phyloP scores from a whole-genome alignment of 2,329 filamentous ascomycete species.

The Colletotrichum siamense region DNA sequence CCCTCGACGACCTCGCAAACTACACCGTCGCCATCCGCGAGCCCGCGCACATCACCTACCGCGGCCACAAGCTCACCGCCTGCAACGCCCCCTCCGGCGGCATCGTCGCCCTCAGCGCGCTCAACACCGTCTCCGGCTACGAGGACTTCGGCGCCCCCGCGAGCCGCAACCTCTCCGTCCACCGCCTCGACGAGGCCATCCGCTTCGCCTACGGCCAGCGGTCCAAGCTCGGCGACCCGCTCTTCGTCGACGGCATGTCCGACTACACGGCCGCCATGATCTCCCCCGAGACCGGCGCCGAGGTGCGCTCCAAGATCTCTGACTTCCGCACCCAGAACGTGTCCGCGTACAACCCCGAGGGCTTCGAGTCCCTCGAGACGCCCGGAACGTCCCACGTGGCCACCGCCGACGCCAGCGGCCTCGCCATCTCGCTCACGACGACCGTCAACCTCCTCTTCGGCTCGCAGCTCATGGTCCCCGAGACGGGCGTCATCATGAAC shows the following conservation, averaged over 20 bases:
- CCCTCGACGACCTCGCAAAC: slow-evolving; percentile 71
- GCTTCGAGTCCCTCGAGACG: slow-evolving; percentile 59
- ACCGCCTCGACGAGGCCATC: slow-evolving; percentile 84
- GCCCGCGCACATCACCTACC: slow-evolving; percentile 66
- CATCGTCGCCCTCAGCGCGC: slow-evolving; percentile 70
- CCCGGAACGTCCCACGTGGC: slow-evolving; percentile 74
- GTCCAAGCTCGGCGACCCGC: slow-evolving; percentile 76
- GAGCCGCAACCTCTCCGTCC: slow-evolving; percentile 67
- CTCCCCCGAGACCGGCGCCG: slow-evolving; percentile 63
- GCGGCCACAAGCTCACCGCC: slow-evolving; percentile 72
- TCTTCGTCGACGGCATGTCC: slow-evolving; percentile 67
- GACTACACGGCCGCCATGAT: slow-evolving; percentile 69
- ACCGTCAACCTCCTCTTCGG: slow-evolving; percentile 86
- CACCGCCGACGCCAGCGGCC: slow-evolving; percentile 69
- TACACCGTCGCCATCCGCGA: slow-evolving; percentile 72
- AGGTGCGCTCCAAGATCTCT: slow-evolving; percentile 52
- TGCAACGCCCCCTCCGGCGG: slow-evolving; percentile 77
- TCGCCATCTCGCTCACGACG: slow-evolving; percentile 79
- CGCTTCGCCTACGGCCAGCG: slow-evolving; percentile 82
- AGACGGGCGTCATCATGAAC: slow-evolving; percentile 80
- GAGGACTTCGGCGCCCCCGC: slow-evolving; percentile 63
- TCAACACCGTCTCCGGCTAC: slow-evolving; percentile 81
- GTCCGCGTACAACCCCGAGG: slow-evolving; percentile 49
- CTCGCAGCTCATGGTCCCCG: slow-evolving; percentile 75
- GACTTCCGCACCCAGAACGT: slow-evolving; percentile 43